Conservation (phyloP, 345 rosid genomes). For the Corchorus olitorius region DNA sequence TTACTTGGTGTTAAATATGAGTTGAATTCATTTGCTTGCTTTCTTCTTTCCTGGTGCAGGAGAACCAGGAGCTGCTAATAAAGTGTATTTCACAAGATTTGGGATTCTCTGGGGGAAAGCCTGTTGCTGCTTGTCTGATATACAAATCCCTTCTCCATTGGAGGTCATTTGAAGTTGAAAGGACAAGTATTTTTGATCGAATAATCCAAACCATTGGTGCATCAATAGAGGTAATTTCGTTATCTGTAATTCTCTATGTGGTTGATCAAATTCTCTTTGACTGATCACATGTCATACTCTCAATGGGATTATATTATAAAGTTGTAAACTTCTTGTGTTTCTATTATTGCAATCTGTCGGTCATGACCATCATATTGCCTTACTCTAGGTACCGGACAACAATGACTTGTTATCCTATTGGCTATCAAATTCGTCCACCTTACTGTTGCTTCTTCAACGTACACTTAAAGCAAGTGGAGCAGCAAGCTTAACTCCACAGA, state of each 20-base stretch:
- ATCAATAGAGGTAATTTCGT: slow-evolving; percentile 70
- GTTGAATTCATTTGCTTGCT: background rate
- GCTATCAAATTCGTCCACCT: slow-evolving; percentile 88
- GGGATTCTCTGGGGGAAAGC: slow-evolving; percentile 85
- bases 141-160: slow-evolving; percentile 89
- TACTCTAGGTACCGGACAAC: slow-evolving; percentile 70
- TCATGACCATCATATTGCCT: slow-evolving; percentile 27
- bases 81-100: slow-evolving; percentile 84
- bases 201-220: slow-evolving; percentile 82
- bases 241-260: background rate
- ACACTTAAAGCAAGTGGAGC: slow-evolving; percentile 86
- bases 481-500: slow-evolving; percentile 65
- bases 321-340: slow-evolving; percentile 4
- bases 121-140: slow-evolving; percentile 91
- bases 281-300: background rate
- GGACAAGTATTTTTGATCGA: slow-evolving; percentile 84
- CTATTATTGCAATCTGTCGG: slow-evolving; percentile 4
- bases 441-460: slow-evolving; percentile 80
- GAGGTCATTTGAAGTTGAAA: slow-evolving; percentile 95
- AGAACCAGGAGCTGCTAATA: slow-evolving; percentile 82
- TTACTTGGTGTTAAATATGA: background rate
- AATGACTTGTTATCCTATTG: slow-evolving; percentile 81
- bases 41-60: slow-evolving; percentile 49
- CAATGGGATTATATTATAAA: background rate
- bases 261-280: background rate